A percentile compares a stretch with the other conserved stretches of the same genome.
Conservation (phyloP, 352 stramenopile species). For the Phytophthora cactorum region DNA sequence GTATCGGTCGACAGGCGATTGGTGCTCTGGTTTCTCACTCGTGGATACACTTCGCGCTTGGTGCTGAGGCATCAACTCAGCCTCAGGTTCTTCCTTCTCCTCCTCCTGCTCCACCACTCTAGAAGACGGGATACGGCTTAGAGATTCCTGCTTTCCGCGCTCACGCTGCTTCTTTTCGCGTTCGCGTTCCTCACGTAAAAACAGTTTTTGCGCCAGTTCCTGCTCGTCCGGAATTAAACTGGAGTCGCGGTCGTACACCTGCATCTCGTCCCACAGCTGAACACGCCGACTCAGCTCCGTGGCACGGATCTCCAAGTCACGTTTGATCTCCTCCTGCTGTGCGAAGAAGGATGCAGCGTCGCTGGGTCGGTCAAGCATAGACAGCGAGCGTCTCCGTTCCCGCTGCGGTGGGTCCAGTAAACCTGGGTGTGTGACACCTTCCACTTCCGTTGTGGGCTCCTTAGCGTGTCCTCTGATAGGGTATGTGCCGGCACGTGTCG, state of each 20-base stretch:
- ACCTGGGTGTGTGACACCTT: slow-evolving; percentile 33
- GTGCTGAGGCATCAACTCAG: slow-evolving; percentile 18
- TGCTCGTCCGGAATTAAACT: slow-evolving; percentile 24
- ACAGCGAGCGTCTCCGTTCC: slow-evolving; percentile 28
- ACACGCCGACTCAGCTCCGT: slow-evolving; percentile 40
- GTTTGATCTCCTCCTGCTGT: slow-evolving; percentile 45
- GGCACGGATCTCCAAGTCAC: slow-evolving; percentile 34
- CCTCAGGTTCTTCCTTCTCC: slow-evolving; percentile 33
- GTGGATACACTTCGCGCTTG: slow-evolving; percentile 21
- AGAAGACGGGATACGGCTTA: slow-evolving; percentile 23
- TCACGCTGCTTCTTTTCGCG: slow-evolving; percentile 1
- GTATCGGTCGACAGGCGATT: slow-evolving; percentile 17
- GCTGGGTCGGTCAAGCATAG: slow-evolving; percentile 28
- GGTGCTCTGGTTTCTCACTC: slow-evolving; percentile 17
- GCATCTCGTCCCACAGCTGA: slow-evolving; percentile 43
- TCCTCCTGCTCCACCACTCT: slow-evolving; percentile 30
- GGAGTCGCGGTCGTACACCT: slow-evolving; percentile 38
- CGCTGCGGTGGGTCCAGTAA: slow-evolving; percentile 20
- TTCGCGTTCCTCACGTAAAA: slow-evolving; percentile 19
- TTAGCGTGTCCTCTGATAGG: slow-evolving; percentile 15
- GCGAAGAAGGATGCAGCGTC: slow-evolving; percentile 35
- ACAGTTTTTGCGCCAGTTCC: slow-evolving; percentile 13
- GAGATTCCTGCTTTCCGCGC: slow-evolving; percentile 9
- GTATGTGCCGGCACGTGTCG: slow-evolving; percentile 26
- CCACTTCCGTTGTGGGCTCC: slow-evolving; percentile 28